A percentile compares a stretch with the other conserved stretches of the same genome.
Conservation (phyloP, 345 rosid genomes). For the Corchorus olitorius region DNA sequence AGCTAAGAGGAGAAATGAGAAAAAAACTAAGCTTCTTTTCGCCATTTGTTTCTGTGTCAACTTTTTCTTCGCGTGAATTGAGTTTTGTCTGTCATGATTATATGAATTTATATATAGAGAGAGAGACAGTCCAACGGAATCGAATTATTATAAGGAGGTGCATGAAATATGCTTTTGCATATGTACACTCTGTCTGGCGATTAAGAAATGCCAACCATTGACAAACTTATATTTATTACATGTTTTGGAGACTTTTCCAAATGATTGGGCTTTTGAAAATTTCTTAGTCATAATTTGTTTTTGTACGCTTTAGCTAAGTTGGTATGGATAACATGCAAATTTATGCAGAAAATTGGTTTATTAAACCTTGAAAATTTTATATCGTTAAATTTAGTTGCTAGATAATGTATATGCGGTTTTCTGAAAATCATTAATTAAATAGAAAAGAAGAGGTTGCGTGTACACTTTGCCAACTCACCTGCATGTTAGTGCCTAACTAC, state of each 20-base stretch:
- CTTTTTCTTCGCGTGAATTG: background rate
- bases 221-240: background rate
- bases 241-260: background rate
- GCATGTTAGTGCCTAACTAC: conserved; percentile 1
- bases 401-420: background rate
- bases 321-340: conserved; percentile 3
- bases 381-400: background rate
- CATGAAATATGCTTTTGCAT: background rate
- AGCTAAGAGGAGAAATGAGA: conserved; percentile 14
- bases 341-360: background rate
- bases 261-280: background rate
- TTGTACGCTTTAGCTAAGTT: background rate
- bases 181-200: background rate
- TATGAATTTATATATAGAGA: background rate
- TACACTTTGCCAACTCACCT: conserved; percentile 9
- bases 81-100: background rate
- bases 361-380: background rate
- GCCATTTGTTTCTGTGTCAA: conserved; percentile 18
- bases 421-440: background rate
- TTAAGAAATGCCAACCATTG: background rate
- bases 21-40: conserved; percentile 4
- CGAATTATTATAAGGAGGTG: background rate
- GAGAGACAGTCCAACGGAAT: background rate
- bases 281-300: background rate
- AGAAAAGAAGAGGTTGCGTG: background rate